Percentiles rank a stretch among this genome's conserved stretches.
Conservation (phyloP, 305 asterid species). For the Lippia alba region DNA sequence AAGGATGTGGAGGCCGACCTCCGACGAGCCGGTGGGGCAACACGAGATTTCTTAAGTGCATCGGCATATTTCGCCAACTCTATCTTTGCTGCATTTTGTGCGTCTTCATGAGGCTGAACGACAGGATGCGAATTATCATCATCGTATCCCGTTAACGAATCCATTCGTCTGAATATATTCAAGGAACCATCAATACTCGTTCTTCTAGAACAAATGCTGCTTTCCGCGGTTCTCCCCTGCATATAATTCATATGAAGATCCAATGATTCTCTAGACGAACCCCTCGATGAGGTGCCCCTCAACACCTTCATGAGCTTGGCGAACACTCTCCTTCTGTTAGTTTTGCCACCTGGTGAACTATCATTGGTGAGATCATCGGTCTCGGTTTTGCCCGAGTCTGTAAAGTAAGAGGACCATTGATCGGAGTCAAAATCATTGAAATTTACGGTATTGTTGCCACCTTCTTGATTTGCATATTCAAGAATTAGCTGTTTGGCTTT, state of each 20-base stretch:
- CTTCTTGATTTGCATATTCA: constrained; percentile 79
- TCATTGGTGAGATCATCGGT: constrained; percentile 52
- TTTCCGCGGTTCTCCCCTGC: constrained; percentile 46
- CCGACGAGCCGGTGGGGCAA: constrained; percentile 38
- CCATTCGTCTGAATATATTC: constrained; percentile 46
- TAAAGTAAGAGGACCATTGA: constrained; percentile 63
- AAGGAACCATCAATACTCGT: constrained; percentile 56
- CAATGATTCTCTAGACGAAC: constrained; percentile 50
- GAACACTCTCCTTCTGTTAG: constrained; percentile 53
- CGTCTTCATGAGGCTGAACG: constrained; percentile 41
- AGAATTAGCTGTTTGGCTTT: constrained; percentile 88
- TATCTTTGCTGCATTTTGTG: constrained; percentile 47
- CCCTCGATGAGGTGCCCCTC: constrained; percentile 56
- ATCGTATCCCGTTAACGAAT: constrained; percentile 37
- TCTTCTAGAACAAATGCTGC: constrained; percentile 41
- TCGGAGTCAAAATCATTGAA: constrained; percentile 55
- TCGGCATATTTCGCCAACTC: constrained; percentile 80
- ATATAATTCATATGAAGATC: constrained; percentile 52
- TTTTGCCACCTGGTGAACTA: constrained; percentile 39
- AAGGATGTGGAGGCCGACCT: constrained; percentile 66
- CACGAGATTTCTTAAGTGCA: constrained; percentile 65
- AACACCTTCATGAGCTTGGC: constrained; percentile 67
- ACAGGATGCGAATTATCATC: constrained; percentile 30
- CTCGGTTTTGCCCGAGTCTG: constrained; percentile 69
- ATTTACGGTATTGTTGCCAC: constrained; percentile 43